phyloP scores from a whole-genome alignment of 495 filamentous ascomycete genomes.

The Polyplosphaeria fusca region DNA sequence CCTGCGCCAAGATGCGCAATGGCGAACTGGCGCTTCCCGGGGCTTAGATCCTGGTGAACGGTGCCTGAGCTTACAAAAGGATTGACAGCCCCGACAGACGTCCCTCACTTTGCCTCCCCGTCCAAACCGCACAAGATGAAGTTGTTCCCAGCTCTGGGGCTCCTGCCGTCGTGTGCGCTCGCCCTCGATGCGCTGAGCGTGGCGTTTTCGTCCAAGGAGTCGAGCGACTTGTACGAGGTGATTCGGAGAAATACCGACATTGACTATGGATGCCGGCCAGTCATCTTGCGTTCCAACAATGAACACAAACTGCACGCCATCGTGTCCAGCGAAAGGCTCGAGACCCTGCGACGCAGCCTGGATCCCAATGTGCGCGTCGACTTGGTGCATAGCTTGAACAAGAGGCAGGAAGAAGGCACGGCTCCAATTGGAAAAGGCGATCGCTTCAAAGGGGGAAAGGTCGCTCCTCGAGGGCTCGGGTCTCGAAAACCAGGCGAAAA shows the following conservation, averaged over 20 bases:
- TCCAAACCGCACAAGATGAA: slow-evolving; percentile 14
- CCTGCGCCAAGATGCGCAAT: too few species aligned
- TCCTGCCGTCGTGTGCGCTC: slow-evolving; percentile 7
- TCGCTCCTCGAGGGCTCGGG: slow-evolving; percentile 38
- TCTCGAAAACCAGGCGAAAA: not conserved
- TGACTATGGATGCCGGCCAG: slow-evolving; percentile 23
- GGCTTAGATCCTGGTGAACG: too few species aligned
- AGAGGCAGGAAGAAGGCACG: not conserved
- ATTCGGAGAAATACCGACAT: slow-evolving; percentile 3
- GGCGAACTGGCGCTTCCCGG: too few species aligned
- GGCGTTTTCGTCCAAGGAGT: slow-evolving; percentile 4
- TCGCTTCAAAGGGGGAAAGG: slow-evolving; percentile 34
- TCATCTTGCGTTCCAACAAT: slow-evolving; percentile 1
- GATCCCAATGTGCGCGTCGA: slow-evolving; percentile 6
- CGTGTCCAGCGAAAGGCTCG: slow-evolving; percentile 1
- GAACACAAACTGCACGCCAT: slow-evolving; percentile 18
- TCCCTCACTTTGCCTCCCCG: too few species aligned
- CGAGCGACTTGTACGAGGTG: slow-evolving; percentile 2
- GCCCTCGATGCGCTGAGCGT: slow-evolving; percentile 6
- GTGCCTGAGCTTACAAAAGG: too few species aligned
- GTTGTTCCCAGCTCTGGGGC: not conserved
- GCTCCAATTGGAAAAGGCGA: slow-evolving; percentile 37
- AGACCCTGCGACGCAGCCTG: slow-evolving; percentile 2
- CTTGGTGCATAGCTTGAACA: slow-evolving; percentile 6
- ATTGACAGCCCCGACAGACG: too few species aligned